These are phyloP conservation scores for Metarhizium guizhouense DNA, from an alignment of 2,329 filamentous ascomycete species.

Conservation along the genomic window DNA sequence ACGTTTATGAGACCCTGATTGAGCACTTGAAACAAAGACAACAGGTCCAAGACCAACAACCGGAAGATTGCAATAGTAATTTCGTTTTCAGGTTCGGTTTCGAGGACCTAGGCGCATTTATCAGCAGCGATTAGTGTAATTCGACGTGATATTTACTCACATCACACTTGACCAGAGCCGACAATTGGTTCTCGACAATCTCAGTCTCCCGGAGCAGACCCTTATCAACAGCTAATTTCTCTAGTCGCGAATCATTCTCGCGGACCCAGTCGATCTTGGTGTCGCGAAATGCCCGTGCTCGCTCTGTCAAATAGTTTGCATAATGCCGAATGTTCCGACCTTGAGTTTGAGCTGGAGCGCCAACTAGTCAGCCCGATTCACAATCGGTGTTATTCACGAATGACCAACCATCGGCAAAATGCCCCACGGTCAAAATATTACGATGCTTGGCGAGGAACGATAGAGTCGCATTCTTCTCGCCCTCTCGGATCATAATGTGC, in stretches of 20 bases:
- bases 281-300: constrained; percentile 72
- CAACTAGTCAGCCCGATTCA: background rate
- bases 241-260: constrained; percentile 70
- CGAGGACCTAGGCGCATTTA: constrained; percentile 55
- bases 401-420: constrained; percentile 78
- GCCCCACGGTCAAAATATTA: constrained; percentile 76
- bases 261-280: constrained; percentile 88
- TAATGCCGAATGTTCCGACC: constrained; percentile 92
- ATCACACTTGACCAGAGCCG: constrained; percentile 79
- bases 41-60: constrained; percentile 78
- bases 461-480: constrained; percentile 79
- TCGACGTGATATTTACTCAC: constrained; percentile 39
- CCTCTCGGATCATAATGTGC: constrained; percentile 96
- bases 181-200: constrained; percentile 78
- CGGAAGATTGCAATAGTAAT: constrained; percentile 93
- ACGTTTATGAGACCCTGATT: constrained; percentile 98
- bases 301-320: constrained; percentile 73
- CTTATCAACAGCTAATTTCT: constrained; percentile 82
- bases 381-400: background rate
- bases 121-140: background rate
- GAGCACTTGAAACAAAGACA: constrained; percentile 86
- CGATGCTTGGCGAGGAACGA: constrained; percentile 76
- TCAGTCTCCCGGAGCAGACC: constrained; percentile 88
- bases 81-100: constrained; percentile 87
- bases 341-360: constrained; percentile 70